A percentile compares a stretch with the other conserved stretches of the same genome.
phyloP scores from a whole-genome alignment of 805 yeast genomes.

The Starmerella sirachaensis region DNA sequence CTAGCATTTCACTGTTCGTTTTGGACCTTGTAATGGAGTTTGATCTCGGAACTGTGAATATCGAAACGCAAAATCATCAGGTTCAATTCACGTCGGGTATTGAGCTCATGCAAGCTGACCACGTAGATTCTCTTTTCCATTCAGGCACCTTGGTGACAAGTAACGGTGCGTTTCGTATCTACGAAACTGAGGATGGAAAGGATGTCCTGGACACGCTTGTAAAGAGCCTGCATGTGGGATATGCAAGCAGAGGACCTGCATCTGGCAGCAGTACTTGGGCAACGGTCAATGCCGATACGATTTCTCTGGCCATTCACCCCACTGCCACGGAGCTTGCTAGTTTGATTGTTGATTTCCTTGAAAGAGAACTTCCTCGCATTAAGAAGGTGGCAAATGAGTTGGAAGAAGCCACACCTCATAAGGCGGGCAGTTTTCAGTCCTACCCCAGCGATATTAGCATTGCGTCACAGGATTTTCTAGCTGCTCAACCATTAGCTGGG shows the following conservation, averaged over 20 bases:
- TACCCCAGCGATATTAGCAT: too few relatives aligned
- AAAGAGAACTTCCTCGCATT: conserved; percentile 12
- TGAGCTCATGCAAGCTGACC: conserved; percentile 9
- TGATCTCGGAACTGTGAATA: conserved; percentile 12
- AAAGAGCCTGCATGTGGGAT: conserved; percentile 18
- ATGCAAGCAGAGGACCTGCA: conserved; percentile 10
- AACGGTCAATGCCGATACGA: conserved; percentile 10
- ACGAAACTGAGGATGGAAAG: conserved; percentile 1
- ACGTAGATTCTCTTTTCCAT: conserved; percentile 13
- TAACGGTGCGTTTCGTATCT: conserved; percentile 20
- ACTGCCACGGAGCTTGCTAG: conserved; percentile 9
- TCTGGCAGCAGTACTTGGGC: conserved; percentile 16
- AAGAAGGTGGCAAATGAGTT: conserved; percentile 1
- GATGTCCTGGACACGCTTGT: conserved; percentile 21
- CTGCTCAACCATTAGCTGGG: conserved; percentile 2
- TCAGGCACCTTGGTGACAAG: conserved; percentile 16
- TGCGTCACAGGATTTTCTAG: too few relatives aligned
- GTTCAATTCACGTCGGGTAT: conserved; percentile 18
- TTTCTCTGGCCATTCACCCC: conserved; percentile 17
- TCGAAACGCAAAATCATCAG: conserved; percentile 22
- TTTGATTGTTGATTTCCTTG: conserved; percentile 9
- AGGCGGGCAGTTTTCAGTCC: too few relatives aligned
- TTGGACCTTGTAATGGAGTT: conserved; percentile 17
- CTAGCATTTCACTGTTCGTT: conserved; percentile 14
- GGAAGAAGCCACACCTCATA: conserved; percentile 1